phyloP scores from a whole-genome alignment of 331 rosid species.

The Pyracantha coccinea region DNA sequence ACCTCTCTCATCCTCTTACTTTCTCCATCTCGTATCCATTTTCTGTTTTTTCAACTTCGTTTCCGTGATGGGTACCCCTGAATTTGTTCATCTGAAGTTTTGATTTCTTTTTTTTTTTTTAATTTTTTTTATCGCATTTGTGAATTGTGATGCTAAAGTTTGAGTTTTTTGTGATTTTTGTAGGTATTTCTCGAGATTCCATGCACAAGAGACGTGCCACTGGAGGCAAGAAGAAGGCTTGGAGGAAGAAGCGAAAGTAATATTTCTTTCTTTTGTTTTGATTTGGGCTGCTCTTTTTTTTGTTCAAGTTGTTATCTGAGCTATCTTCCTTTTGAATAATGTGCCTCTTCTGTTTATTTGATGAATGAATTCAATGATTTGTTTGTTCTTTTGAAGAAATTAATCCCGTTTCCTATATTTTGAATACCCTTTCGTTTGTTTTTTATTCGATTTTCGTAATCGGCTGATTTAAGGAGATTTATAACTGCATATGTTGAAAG shows the following conservation, averaged over 20 bases:
- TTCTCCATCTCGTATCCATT: neutral
- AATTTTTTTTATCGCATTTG: neutral
- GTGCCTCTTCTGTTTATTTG: neutral
- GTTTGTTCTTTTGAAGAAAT: neutral
- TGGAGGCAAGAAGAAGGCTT: constrained; percentile 72
- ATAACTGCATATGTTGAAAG: neutral
- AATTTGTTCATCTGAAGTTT: neutral
- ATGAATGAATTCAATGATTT: neutral
- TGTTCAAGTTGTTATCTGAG: neutral
- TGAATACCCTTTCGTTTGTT: neutral
- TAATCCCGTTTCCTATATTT: neutral
- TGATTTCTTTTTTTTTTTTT: neutral
- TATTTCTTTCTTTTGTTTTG: neutral
- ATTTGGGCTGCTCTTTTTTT: neutral
- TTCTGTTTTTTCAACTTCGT: neutral
- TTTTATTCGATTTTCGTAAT: neutral
- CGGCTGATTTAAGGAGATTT: neutral
- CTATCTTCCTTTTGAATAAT: neutral
- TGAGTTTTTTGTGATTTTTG: neutral
- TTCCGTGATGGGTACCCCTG: constrained; percentile 1
- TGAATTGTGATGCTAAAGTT: constrained; percentile 1
- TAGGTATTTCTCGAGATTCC: constrained; percentile 68
- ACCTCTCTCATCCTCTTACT: neutral
- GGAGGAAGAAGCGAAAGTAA: constrained; percentile 80
- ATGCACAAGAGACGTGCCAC: constrained; percentile 82